Base-by-base conservation (phyloP, 495 filamentous ascomycete genomes). In the Annulohypoxylon nitens region DNA sequence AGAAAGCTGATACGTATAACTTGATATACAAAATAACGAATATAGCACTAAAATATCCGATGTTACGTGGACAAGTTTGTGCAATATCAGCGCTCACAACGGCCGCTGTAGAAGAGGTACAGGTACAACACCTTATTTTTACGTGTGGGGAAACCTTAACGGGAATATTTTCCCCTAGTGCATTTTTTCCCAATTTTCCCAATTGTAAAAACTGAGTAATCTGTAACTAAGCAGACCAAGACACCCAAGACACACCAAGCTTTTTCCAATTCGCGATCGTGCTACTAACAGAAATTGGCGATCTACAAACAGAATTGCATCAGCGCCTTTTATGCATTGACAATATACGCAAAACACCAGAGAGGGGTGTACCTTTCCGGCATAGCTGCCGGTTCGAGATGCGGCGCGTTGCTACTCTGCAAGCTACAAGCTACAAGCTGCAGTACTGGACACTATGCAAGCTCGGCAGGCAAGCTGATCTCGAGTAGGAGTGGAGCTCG, bases 351-450 rank as follows among this genome's bases (percentile, higher is more conserved):
- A 41, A 70, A 61, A 70, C 65, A 47, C 20, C 36, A 39, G 47
- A 58, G 37, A 55, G 57, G 57, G 25, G 33, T 7, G 41, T 61
- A 62, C 61, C 26, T 57, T 60, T 64, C 30, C 55, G 61, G 71
- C 41, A 67, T 36, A 59, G 48, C 63, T 74, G 66, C 37, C 61
- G 30, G 48, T 67, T 70, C 61, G 71, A 62, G 57, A 74, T 74
- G 58, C 61, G 58, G 48, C 41, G 45, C 23, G 37, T 43, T 74
- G 48, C 62, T 36, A 74, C 71, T 62, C 61, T 74, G 58, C 61
- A 26, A 25, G 47, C 64, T 64, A 43, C 12, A 39, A 14, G 39
- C 39, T 43, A 43, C 12, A 39, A 14, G 39, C 39, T 43, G 14
- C 39, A n/a, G 39, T 43, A 14, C 14, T 14, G 2, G 2, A 30